A percentile compares a stretch with the other conserved stretches of the same genome.
These are phyloP conservation scores for Nitzschia sp. DNA, from an alignment of 108 stramenopile species.

Conservation along the genomic window DNA sequence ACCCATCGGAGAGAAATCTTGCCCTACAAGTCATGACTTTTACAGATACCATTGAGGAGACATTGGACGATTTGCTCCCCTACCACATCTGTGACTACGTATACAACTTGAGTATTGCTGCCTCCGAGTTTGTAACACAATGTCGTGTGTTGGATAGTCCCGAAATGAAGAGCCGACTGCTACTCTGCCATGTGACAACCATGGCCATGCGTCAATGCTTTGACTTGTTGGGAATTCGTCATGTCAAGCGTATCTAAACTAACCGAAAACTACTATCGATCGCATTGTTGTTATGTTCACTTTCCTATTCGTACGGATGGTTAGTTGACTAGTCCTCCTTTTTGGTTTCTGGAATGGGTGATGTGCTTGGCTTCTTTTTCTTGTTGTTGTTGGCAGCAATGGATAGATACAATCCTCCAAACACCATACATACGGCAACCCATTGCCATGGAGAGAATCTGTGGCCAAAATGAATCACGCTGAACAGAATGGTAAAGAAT, in stretches of 20 bases:
- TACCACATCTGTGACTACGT: slow-evolving; percentile 96
- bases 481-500: slow-evolving; percentile 91
- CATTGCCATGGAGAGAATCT: slow-evolving; percentile 72
- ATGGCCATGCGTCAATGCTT: slow-evolving; percentile 90
- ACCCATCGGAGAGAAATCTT: slow-evolving; percentile 92
- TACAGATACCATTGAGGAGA: slow-evolving; percentile 78
- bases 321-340: too few relatives aligned
- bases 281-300: too few relatives aligned
- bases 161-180: slow-evolving; percentile 90
- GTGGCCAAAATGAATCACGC: slow-evolving; percentile 90
- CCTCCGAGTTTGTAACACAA: slow-evolving; percentile 94
- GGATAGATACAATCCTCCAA: slow-evolving; percentile 77
- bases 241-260: slow-evolving; percentile 75
- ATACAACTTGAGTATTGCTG: slow-evolving; percentile 85
- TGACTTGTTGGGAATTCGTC: slow-evolving; percentile 81
- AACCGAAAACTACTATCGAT: too few relatives aligned
- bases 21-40: slow-evolving; percentile 84
- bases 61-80: slow-evolving; percentile 85
- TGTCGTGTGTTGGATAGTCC: slow-evolving; percentile 88
- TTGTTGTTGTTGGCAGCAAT: slow-evolving; percentile 35
- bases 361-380: slow-evolving; percentile 2
- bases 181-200: slow-evolving; percentile 90
- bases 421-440: slow-evolving; percentile 73
- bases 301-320: too few relatives aligned
- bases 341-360: too few relatives aligned